phyloP scores from a whole-genome alignment of 768 basidiomycete genomes.

The Tricholoma matsutake region DNA sequence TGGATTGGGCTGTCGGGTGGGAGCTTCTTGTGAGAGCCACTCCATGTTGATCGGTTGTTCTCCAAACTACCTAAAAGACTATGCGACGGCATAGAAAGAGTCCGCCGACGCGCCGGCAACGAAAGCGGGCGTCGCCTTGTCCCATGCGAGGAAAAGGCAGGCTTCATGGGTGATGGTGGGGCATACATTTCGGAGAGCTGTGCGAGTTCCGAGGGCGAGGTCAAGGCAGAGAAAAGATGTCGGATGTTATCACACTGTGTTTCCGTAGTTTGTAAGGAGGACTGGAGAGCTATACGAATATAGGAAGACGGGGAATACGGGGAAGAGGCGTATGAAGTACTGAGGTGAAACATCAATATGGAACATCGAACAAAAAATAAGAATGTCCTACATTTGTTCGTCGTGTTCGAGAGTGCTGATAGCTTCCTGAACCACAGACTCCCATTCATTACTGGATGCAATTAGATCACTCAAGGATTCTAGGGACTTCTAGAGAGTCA shows the following conservation, averaged over 20 bases:
- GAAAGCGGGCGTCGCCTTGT: constrained; percentile 41
- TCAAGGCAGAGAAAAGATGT: constrained; percentile 72
- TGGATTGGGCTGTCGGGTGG: constrained; percentile 43
- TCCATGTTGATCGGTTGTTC: constrained; percentile 73
- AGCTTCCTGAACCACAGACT: constrained; percentile 68
- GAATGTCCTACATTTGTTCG: constrained; percentile 53
- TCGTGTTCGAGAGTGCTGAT: constrained; percentile 64
- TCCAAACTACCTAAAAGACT: constrained; percentile 17
- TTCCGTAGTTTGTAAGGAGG: constrained; percentile 72
- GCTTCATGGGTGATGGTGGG: constrained; percentile 58
- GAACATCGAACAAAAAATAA: not conserved
- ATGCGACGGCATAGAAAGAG: constrained; percentile 21
- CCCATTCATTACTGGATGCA: constrained; percentile 67
- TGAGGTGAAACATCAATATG: constrained; percentile 5
- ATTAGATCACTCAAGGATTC: constrained; percentile 66
- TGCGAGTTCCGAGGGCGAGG: constrained; percentile 65
- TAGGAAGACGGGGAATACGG: constrained; percentile 49
- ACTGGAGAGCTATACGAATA: constrained; percentile 70
- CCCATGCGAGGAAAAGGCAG: constrained; percentile 26
- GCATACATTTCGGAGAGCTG: constrained; percentile 89
- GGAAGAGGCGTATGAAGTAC: constrained; percentile 35
- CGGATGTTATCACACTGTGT: constrained; percentile 82
- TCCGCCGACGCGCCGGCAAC: constrained; percentile 32
- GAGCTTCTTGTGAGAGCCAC: constrained; percentile 57
- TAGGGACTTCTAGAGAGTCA: constrained; percentile 48